phyloP scores from a whole-genome alignment of 495 filamentous ascomycete genomes.

The Talaromyces trachyspermus region DNA sequence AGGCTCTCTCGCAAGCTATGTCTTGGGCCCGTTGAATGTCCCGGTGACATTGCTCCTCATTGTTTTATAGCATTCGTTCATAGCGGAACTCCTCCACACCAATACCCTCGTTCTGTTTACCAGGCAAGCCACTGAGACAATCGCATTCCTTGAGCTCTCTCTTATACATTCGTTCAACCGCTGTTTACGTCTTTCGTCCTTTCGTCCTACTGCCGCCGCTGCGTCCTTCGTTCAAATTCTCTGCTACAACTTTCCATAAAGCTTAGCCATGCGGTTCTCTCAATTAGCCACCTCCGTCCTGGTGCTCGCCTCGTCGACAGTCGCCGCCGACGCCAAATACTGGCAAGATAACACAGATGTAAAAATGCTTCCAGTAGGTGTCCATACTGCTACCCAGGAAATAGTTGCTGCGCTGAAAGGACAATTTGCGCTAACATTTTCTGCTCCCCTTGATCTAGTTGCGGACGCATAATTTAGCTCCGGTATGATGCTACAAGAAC shows the following conservation, averaged over 20 bases:
- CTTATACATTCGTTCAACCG: neutral
- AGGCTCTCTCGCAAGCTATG: slow-evolving; percentile 15
- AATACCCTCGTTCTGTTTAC: neutral
- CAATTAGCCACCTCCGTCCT: slow-evolving; percentile 3
- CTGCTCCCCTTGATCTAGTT: slow-evolving; percentile 40
- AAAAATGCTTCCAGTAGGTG: slow-evolving; percentile 49
- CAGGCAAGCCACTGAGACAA: neutral
- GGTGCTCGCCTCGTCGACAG: neutral
- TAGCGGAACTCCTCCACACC: neutral
- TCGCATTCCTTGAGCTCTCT: neutral
- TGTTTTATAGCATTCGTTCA: slow-evolving; percentile 1
- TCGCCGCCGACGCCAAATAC: neutral
- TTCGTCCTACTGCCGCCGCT: neutral
- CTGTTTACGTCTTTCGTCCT: neutral
- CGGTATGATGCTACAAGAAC: slow-evolving; percentile 24
- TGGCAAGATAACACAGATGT: slow-evolving; percentile 24
- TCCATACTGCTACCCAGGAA: neutral
- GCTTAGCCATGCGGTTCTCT: slow-evolving; percentile 5
- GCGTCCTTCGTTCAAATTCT: neutral
- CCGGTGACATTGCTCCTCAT: slow-evolving; percentile 20
- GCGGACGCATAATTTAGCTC: slow-evolving; percentile 63
- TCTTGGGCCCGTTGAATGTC: slow-evolving; percentile 19
- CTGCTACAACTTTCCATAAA: neutral
- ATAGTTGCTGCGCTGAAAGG: too few relatives aligned
- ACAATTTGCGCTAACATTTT: neutral